Evolutionary conservation across 2,329 filamentous ascomycete genomes (phyloP).

Genomic region (Colletotrichum abscissum): DNA sequence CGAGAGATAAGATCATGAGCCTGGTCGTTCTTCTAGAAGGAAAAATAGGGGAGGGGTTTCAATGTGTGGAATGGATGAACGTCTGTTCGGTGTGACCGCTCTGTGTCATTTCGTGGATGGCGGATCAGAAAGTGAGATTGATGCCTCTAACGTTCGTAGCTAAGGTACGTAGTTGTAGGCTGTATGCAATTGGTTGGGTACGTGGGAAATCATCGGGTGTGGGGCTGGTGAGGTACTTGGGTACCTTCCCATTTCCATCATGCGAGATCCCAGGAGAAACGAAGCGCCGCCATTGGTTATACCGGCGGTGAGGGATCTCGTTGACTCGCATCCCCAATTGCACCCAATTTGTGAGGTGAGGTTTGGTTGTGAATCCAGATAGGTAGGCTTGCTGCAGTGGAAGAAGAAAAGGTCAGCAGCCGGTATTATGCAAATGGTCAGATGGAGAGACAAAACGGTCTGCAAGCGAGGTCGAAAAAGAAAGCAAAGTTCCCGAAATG

Average conservation of each 20-base stretch:
- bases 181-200: neutral
- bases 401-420: slow-evolving; percentile 2
- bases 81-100: neutral
- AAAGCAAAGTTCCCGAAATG: neutral
- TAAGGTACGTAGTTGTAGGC: too few species aligned
- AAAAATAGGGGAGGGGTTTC: slow-evolving; percentile 7
- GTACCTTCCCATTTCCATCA: neutral
- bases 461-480: slow-evolving; percentile 11
- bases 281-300: neutral
- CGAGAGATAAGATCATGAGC: neutral
- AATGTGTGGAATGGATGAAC: neutral
- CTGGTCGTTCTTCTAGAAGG: slow-evolving; percentile 20
- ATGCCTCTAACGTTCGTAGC: neutral
- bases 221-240: slow-evolving; percentile 1
- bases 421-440: neutral
- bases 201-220: slow-evolving; percentile 7
- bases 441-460: slow-evolving; percentile 23
- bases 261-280: slow-evolving; percentile 6
- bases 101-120: neutral
- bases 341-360: neutral
- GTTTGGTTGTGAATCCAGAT: neutral
- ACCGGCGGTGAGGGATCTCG: neutral
- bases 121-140: neutral
- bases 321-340: neutral
- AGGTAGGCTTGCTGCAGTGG: neutral